Evolutionary conservation across 2,329 filamentous ascomycete genomes (phyloP), one percentile per base, ranked within the genome.

Genomic region (Hypoxylon sp.): DNA sequence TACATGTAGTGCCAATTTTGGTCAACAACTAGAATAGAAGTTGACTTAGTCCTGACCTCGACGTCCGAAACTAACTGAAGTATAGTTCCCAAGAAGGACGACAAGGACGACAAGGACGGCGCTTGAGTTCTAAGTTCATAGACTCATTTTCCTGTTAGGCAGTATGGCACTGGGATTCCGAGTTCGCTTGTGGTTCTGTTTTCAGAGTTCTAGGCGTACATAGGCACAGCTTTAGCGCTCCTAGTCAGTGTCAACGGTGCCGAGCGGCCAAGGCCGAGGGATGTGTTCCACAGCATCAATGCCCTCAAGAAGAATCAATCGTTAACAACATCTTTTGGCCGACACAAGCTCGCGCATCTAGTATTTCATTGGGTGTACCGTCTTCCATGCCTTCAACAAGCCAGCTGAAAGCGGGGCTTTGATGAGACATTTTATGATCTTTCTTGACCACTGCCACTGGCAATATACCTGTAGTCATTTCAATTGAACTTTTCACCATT

Each of bases 21-120:
- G 14, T 39, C 35, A 6, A 39, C 13, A 39, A 1, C 14, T 39
- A 9, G 29, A 9, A 5, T 31, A 31, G 29, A 31, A 31, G 5
- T 31, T 31, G 29, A n/a, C 37, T 42, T 14, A 10, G 11, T 17
- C 19, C 37, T 22, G 17, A 31, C 29, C 13, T 44, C 14, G 19
- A 29, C 13, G 9, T 11, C 39, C 46, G 26, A 48, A 44, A 31
- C 69, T 74, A 37, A 74, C 42, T 19, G 10, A 8, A 37, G 52
- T 9, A 35, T 55, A 75, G 73, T 58, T 19, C 63, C 65, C 1
- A 74, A 74, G 67, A 73, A 73, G 17, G 72, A 75, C 29, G 29
- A 31, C 6, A 31, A 31, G 29, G 29, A 5, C 26, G 26, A 26
- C 5, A 26, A 26, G 26, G 26, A 5, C 29, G 8, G 6, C 29